Conservation (phyloP, 2,329 filamentous ascomycete genomes). For the Calonectria hawksworthii region DNA sequence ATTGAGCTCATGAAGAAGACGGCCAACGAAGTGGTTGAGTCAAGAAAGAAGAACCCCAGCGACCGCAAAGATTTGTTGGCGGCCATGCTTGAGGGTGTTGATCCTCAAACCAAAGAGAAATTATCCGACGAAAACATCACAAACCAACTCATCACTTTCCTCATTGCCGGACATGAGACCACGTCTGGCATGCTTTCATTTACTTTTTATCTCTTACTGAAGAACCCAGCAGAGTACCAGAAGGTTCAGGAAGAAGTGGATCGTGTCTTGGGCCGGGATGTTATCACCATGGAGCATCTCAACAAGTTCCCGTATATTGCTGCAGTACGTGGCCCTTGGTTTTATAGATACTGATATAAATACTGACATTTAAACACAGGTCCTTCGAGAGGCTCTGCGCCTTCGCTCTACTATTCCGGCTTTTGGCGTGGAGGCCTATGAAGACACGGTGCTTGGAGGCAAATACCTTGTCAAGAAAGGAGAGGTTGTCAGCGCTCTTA, state of each 20-base stretch:
- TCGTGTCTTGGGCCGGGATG: conserved; percentile 69
- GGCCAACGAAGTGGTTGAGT: conserved; percentile 71
- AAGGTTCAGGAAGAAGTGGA: conserved; percentile 79
- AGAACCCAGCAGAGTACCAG: conserved; percentile 70
- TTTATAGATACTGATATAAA: neutral
- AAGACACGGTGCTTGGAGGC: conserved; percentile 69
- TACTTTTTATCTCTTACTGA: conserved; percentile 74
- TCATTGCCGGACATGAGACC: conserved; percentile 81
- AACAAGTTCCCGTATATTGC: conserved; percentile 75
- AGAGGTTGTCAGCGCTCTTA: conserved; percentile 63
- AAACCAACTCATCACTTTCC: conserved; percentile 80
- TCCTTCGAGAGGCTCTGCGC: conserved; percentile 76
- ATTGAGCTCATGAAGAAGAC: conserved; percentile 69
- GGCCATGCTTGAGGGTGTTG: conserved; percentile 77
- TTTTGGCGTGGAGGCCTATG: conserved; percentile 67
- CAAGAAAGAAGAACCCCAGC: conserved; percentile 67
- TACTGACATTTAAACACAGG: conserved; percentile 16
- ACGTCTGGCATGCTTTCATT: conserved; percentile 78
- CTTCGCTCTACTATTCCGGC: conserved; percentile 71
- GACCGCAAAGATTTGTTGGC: conserved; percentile 77
- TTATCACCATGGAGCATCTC: conserved; percentile 73
- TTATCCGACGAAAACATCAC: conserved; percentile 74
- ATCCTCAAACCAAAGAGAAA: conserved; percentile 76
- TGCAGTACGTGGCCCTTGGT: conserved; percentile 52
- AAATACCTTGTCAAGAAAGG: conserved; percentile 71